Conservation (phyloP, 106 monocot genomes). For the Dendrobium nobile region DNA sequence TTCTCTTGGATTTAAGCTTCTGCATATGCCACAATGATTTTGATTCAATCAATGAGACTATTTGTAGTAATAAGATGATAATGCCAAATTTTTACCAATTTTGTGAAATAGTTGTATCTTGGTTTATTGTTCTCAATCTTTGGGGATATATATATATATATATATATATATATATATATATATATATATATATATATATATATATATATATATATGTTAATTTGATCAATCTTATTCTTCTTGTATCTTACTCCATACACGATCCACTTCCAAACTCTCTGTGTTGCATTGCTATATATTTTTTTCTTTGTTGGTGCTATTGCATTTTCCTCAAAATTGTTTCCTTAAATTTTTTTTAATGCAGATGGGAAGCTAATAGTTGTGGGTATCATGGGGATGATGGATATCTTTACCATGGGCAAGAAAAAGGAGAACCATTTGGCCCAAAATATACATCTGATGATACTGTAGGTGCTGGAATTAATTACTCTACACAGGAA, state of each 20-base stretch:
- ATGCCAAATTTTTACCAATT: too few species aligned
- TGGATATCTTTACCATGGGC: conserved; percentile 71
- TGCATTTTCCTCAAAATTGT: neutral
- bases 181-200: too few species aligned
- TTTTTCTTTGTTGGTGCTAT: neutral
- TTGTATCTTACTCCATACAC: neutral
- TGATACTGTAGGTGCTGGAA: conserved; percentile 88
- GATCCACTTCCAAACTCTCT: neutral
- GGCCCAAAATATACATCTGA: conserved; percentile 81
- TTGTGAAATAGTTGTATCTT: neutral
- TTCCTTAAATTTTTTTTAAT: conserved; percentile 1
- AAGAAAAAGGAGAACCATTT: conserved; percentile 65
- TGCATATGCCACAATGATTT: neutral
- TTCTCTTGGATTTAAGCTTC: neutral
- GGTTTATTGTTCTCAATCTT: neutral
- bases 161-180: too few species aligned
- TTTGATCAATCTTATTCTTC: neutral
- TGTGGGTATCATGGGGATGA: conserved; percentile 97
- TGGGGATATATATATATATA: neutral
- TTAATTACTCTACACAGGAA: conserved; percentile 80
- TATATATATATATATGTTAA: neutral
- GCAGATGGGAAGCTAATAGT: conserved; percentile 88
- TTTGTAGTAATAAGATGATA: neutral
- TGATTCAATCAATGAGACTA: neutral
- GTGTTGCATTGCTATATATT: neutral